phyloP scores from a whole-genome alignment of 1,284 basidiomycete species.

The Microbotryum violaceum region DNA sequence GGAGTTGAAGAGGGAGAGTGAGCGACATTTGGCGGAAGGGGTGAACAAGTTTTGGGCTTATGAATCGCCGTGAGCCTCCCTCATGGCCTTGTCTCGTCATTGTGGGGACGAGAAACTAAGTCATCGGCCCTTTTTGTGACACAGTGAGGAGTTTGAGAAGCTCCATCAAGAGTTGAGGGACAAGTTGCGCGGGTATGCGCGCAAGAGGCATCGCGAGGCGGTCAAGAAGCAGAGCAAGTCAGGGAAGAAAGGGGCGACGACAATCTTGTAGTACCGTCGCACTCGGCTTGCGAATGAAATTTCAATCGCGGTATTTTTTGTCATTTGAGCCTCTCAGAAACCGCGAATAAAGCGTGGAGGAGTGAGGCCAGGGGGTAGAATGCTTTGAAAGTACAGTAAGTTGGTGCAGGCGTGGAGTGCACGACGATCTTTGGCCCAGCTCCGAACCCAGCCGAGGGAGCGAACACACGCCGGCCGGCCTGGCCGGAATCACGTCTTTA shows the following conservation, averaged over 20 bases:
- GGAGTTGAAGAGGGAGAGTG: constrained; percentile 1
- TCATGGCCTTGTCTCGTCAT: neutral
- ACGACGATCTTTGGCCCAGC: too few species aligned
- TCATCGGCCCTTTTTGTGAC: neutral
- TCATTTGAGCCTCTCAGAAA: too few species aligned
- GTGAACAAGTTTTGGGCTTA: constrained; percentile 19
- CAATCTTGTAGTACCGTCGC: too few species aligned
- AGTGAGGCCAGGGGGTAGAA: too few species aligned
- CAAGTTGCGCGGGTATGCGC: constrained; percentile 15
- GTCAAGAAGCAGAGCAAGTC: constrained; percentile 24
- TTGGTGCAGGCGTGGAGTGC: too few species aligned
- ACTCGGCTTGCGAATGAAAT: too few species aligned
- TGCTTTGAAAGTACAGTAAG: too few species aligned
- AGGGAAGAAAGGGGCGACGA: neutral
- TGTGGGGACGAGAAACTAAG: neutral
- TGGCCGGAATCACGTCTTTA: too few species aligned
- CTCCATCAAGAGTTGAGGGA: constrained; percentile 25
- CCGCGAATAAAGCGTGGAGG: too few species aligned
- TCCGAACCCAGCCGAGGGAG: too few species aligned
- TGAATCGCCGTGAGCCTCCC: constrained; percentile 16
- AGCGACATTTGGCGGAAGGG: constrained; percentile 3
- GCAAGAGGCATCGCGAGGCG: constrained; percentile 30
- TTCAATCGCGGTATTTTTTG: too few species aligned
- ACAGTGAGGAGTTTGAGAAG: constrained; percentile 30
- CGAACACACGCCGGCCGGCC: too few species aligned